Evolutionary conservation across 371 early-diverging fungal genomes (phyloP), one percentile per base, ranked within the genome.

Genomic region (Mortierella sp.): DNA sequence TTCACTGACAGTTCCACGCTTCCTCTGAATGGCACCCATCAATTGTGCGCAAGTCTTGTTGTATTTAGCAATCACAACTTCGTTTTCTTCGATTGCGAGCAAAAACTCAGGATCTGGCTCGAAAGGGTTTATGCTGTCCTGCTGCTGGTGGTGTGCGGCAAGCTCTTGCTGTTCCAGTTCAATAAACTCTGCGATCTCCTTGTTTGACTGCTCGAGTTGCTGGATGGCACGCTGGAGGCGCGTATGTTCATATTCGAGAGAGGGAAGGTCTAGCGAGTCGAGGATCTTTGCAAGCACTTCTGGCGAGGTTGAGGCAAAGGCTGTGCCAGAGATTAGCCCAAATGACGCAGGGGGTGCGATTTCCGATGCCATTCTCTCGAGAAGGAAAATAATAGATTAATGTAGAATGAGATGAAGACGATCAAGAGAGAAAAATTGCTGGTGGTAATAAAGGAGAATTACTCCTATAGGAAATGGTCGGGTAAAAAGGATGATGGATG

Each of bases 101-200:
- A 80, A 49, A 65, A 80, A 80, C 53, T 80, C 81, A 28, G 81
- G 81, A 40, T 80, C 80, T 6, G 74, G 65, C 13, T 66, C 66
- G 2, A 55, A n/a, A 12, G 28, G 35, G 1, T 26, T 31, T 2
- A 26, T 37, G 31, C 28, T 31, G 19, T 17, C 15, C 2, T 66
- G 58, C 28, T 55, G 40, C 23, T 59, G 29, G n/a, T 58, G 53
- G 15, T 54, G 55, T 29, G 37, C 75, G 1, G 35, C n/a, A 6
- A 56, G 34, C 32, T 80, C 72, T n/a, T 74, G 65, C 32, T 68
- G 80, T 42, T 80, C 81, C 10, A 40, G 66, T 17, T 75, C 72
- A 9, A 80, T 74, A 56, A 80, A 80, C n/a, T 70, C 75, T 28
- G 54, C 26, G 58, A 80, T 80, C 37, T 80, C 75, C 47, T 60